Conservation (phyloP, 2,329 filamentous ascomycete genomes). For the Lachnellula willkommii region DNA sequence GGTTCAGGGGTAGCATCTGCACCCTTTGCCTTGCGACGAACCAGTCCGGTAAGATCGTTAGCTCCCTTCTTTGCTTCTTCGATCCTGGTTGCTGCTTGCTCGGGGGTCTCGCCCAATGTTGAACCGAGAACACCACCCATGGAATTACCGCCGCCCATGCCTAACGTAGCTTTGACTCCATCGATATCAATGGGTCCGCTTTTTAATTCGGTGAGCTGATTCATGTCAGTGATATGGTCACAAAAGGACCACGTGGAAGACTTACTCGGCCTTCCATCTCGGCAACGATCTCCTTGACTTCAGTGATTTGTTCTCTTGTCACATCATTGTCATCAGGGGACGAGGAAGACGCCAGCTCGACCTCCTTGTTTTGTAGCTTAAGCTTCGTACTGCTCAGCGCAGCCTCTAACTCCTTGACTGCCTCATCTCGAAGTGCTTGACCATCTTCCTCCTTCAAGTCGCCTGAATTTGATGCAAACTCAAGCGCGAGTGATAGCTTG, state of each 20-base stretch:
- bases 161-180: conserved; percentile 45
- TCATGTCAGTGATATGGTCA: conserved; percentile 10
- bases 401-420: conserved; percentile 63
- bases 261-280: conserved; percentile 73
- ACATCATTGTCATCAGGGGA: conserved; percentile 63
- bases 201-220: conserved; percentile 62
- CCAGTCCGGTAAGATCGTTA: conserved; percentile 64
- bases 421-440: conserved; percentile 65
- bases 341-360: conserved; percentile 56
- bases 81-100: conserved; percentile 56
- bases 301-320: conserved; percentile 56
- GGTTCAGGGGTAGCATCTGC: conserved; percentile 27
- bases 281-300: conserved; percentile 71
- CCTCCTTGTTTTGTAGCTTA: conserved; percentile 66
- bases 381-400: conserved; percentile 68
- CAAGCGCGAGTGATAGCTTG: conserved; percentile 89
- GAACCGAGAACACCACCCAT: conserved; percentile 59
- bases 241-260: conserved; percentile 5
- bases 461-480: conserved; percentile 65
- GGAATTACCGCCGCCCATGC: conserved; percentile 39
- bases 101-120: conserved; percentile 56
- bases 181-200: conserved; percentile 51
- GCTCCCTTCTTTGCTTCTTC: conserved; percentile 70
- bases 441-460: conserved; percentile 52
- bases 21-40: conserved; percentile 55